These are phyloP conservation scores for Leccinum fallax DNA, from an alignment of 1,284 basidiomycete species.

Conservation along the genomic window DNA sequence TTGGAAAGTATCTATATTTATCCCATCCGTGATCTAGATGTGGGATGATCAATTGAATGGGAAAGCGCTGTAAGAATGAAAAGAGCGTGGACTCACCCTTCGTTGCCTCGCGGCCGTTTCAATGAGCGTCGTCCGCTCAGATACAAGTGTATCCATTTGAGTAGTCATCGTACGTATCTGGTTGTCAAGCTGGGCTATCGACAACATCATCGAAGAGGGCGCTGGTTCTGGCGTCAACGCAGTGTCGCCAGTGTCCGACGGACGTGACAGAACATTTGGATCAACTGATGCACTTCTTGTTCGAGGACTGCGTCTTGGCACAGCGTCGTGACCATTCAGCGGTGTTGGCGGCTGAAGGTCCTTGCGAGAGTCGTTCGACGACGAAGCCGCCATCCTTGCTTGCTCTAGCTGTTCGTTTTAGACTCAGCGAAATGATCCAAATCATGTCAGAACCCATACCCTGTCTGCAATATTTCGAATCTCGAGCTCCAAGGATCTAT, in stretches of 20 bases:
- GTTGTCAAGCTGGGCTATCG: conserved; percentile 35
- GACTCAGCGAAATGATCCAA: not conserved
- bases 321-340: not conserved
- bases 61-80: not conserved
- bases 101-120: conserved; percentile 26
- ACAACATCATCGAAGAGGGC: conserved; percentile 12
- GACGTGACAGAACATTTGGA: conserved; percentile 15
- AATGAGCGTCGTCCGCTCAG: conserved; percentile 39
- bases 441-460: conserved; percentile 31
- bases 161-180: conserved; percentile 39
- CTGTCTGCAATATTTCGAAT: conserved; percentile 42
- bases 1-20: conserved; percentile 22
- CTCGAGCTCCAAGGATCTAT: conserved; percentile 49
- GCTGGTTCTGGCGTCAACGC: not conserved
- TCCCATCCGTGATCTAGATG: conserved; percentile 19
- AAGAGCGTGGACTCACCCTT: conserved; percentile 23
- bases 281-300: conserved; percentile 30
- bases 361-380: not conserved
- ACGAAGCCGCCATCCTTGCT: conserved; percentile 12
- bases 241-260: not conserved
- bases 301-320: conserved; percentile 9
- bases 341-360: not conserved
- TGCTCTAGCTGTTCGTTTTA: conserved; percentile 25
- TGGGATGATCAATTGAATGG: not conserved
- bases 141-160: conserved; percentile 39